Evolutionary conservation across 805 yeast genomes (phyloP), one percentile per base, ranked within the genome.

Genomic region (Pichia sporocuriosa): DNA sequence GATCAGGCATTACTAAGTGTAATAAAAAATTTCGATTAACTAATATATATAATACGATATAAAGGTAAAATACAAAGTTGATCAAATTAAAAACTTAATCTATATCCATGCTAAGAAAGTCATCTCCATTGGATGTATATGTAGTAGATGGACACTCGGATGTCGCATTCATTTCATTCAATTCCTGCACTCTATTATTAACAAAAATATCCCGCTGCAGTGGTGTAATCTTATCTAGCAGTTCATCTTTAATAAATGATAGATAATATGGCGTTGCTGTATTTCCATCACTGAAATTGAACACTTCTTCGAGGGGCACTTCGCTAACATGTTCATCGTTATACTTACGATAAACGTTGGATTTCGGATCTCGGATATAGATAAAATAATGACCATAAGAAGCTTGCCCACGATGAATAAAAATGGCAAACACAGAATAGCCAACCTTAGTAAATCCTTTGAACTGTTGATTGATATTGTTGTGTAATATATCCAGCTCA

Each of bases 371-470:
- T 45, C 75, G 77, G 47, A 93, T 89, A 58, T 90, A 93, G 15
- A 90, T 76, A 97, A 97, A 93, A 61, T 93, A 93, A 62, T 93
- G 98, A 2, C 98, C 98, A 56, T 85, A 90, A 39, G 87, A 80
- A 0, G 96, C 97, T 54, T 88, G 94, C 6, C 98, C 98, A 38
- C 96, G 69, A 60, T 93, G 98, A 36, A 93, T 87, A 57, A 93
- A 93, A 6, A 90, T 80, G 0, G 97, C 95, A 65, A 89, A 90
- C 11, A 93, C 70, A 0, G 84, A 72, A 61, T 90, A 93, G 0
- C 89, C 95, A 23, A 81, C 71, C 37, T 70, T 63, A 38, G 70
- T 73, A 62, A 83, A 75, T 7, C 68, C 67, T 16, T 69, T 68
- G 57, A 84, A 93, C 51, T 84, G 93, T 24, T 60, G 61, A 17